Percentiles rank a stretch among this genome's conserved stretches.
phyloP scores from a whole-genome alignment of 176 grass and related monocot genomes.

The Cenchrus americanus region DNA sequence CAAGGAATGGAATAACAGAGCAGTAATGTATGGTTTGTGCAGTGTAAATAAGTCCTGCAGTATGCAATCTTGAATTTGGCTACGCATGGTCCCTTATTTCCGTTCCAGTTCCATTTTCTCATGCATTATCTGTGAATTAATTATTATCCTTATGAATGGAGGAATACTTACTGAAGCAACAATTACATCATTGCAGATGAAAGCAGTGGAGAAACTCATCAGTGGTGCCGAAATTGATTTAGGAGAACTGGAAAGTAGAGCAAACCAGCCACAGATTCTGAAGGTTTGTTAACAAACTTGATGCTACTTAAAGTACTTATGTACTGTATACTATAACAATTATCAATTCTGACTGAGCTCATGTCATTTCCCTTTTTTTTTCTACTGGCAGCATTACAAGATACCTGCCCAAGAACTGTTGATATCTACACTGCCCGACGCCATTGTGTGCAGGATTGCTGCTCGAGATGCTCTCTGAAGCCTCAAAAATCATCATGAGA shows the following conservation, averaged over 20 bases:
- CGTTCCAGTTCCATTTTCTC: neutral
- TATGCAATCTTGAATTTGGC: neutral
- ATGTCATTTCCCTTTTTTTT: neutral
- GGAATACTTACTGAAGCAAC: neutral
- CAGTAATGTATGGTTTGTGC: neutral
- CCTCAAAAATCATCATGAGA: neutral
- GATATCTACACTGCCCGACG: constrained; percentile 63
- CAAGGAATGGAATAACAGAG: neutral
- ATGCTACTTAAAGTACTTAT: neutral
- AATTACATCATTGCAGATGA: constrained; percentile 56
- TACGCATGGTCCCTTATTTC: neutral
- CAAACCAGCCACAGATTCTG: constrained; percentile 64
- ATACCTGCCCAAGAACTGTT: constrained; percentile 80
- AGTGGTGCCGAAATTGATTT: constrained; percentile 69
- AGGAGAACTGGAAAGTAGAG: constrained; percentile 61
- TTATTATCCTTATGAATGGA: constrained; percentile 14
- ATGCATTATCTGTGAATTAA: neutral
- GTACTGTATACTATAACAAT: constrained; percentile 8
- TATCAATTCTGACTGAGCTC: neutral
- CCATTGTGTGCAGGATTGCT: constrained; percentile 77
- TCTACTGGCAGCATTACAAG: constrained; percentile 74
- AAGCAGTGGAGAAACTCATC: constrained; percentile 68
- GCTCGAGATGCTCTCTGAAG: constrained; percentile 72
- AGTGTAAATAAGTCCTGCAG: neutral
- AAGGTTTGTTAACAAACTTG: constrained; percentile 60